Base-by-base conservation (phyloP, 495 filamentous ascomycete species). In the Xylaria palmicola region DNA sequence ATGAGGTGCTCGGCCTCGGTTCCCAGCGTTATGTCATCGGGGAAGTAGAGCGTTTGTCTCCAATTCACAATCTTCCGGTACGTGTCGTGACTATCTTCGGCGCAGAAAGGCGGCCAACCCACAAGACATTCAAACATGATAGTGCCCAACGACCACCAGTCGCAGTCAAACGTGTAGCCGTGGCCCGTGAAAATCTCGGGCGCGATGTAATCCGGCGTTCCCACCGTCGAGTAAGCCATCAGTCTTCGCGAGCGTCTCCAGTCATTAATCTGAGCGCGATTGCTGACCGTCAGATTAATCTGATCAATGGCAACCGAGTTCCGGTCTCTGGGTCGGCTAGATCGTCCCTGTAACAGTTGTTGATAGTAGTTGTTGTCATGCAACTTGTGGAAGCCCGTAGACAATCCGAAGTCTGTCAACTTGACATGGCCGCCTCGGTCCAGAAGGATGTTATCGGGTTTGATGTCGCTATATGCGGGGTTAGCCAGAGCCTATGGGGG, bases 91-190 rank as follows among this genome's bases (percentile, higher is more conserved):
- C 90, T 88, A 68, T 98, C 95, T 74, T 98, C 94, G 26, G 93
- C 94, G 68, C 94, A 99, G 86, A 99, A 99, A 5, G 94, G 94
- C 54, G 94, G 94, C 94, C 94, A 99, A 57, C 94, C 94, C 60
- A 99, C 92, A 49, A 98, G 84, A 79, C 94, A 99, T 74, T 99
- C 94, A 67, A 98, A 99, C 94, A 98, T 99, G 77, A 99, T 99
- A 32, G 94, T 97, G 59, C 94, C 94, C 30, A 99, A 82, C 34
- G 88, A 92, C 94, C 94, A 99, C 94, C 94, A 99, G 81, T 99
- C 94, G 69, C 94, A 99, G 68, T 93, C 88, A 66, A 91, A 95
- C 41, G 90, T 88, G 75, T 99, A 99, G 41, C 94, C 94, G 67
- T 95, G 88, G 37, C 94, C 92, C 29, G 88, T 92, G 77, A 99